Conservation (phyloP, 352 stramenopile genomes). For the Phytopythium montanum region DNA sequence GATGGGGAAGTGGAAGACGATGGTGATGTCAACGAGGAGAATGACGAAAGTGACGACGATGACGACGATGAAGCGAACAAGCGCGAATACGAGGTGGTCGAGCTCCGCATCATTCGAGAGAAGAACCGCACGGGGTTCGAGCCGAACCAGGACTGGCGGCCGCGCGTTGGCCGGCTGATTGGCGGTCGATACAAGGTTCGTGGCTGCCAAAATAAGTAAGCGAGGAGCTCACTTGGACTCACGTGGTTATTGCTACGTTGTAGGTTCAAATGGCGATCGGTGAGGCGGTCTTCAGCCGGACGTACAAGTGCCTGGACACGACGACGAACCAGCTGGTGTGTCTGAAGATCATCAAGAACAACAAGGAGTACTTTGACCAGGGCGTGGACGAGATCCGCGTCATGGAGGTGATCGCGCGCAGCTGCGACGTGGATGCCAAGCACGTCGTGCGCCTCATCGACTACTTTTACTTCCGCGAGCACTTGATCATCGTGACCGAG, state of each 20-base stretch:
- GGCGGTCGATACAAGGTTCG: constrained; percentile 61
- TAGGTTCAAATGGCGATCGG: constrained; percentile 72
- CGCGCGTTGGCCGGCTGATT: constrained; percentile 50
- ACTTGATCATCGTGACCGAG: constrained; percentile 98
- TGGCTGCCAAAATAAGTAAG: not conserved
- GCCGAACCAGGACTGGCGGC: constrained; percentile 70
- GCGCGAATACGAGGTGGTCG: constrained; percentile 65
- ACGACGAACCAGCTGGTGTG: constrained; percentile 86
- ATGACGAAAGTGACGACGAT: constrained; percentile 31
- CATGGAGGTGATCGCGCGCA: constrained; percentile 61
- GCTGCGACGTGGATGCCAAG: constrained; percentile 88
- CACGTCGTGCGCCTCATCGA: constrained; percentile 94
- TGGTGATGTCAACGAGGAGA: constrained; percentile 16
- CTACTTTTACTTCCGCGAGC: constrained; percentile 94
- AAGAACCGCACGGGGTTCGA: constrained; percentile 82
- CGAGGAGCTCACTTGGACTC: not conserved
- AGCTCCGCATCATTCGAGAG: constrained; percentile 69
- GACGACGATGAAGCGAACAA: constrained; percentile 35
- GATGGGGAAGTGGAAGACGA: constrained; percentile 17
- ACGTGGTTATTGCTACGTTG: constrained; percentile 6
- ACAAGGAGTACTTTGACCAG: constrained; percentile 99
- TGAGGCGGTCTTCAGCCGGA: constrained; percentile 81
- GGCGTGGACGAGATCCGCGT: constrained; percentile 80
- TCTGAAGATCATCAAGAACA: constrained; percentile 99
- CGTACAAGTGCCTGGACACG: constrained; percentile 74